These are phyloP conservation scores for Paxillus involutus DNA, from an alignment of 768 basidiomycete genomes.

Conservation along the genomic window DNA sequence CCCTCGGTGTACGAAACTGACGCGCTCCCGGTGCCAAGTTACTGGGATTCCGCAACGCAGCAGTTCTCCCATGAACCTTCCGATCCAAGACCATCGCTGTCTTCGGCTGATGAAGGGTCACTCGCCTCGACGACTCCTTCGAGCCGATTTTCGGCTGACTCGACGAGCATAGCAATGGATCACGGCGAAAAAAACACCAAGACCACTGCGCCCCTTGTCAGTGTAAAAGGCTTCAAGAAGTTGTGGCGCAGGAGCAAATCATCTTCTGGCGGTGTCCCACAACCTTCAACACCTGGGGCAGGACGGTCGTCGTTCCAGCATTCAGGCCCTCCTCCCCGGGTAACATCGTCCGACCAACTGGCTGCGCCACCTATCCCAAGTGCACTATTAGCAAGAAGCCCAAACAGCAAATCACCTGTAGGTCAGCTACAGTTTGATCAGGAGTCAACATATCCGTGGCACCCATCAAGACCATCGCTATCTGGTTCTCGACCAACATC, in stretches of 20 bases:
- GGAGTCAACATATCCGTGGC: slow-evolving; percentile 64
- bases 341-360: slow-evolving; percentile 34
- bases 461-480: slow-evolving; percentile 33
- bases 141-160: slow-evolving; percentile 81
- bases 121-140: slow-evolving; percentile 32
- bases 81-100: slow-evolving; percentile 24
- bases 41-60: slow-evolving; percentile 43
- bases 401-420: slow-evolving; percentile 29
- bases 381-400: slow-evolving; percentile 4
- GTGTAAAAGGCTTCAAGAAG: slow-evolving; percentile 71
- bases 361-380: slow-evolving; percentile 28
- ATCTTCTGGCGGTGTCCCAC: slow-evolving; percentile 34
- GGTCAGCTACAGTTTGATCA: slow-evolving; percentile 70
- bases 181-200: slow-evolving; percentile 33
- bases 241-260: slow-evolving; percentile 76
- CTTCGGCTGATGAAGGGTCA: slow-evolving; percentile 23
- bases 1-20: slow-evolving; percentile 47
- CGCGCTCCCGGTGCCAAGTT: slow-evolving; percentile 31
- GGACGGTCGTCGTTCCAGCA: slow-evolving; percentile 37
- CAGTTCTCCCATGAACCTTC: slow-evolving; percentile 19
- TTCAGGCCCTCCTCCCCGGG: slow-evolving; percentile 29
- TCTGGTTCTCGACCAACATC: slow-evolving; percentile 31
- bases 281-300: slow-evolving; percentile 35
- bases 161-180: slow-evolving; percentile 38
- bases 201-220: slow-evolving; percentile 53